phyloP scores from a whole-genome alignment of 805 yeast genomes.

The Wickerhamiella nectarea region DNA sequence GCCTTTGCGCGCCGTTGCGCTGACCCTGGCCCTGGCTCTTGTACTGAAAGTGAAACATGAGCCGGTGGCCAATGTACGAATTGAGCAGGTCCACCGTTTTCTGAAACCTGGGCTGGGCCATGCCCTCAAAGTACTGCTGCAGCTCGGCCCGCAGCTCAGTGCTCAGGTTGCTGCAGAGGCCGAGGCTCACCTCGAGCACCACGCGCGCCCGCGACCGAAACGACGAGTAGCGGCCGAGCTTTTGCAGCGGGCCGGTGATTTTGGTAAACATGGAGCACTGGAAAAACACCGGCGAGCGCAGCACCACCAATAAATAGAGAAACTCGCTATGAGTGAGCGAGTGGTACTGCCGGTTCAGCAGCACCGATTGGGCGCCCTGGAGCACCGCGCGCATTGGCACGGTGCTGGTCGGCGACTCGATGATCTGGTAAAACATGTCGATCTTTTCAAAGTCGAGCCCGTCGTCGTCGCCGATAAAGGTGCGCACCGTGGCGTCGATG shows the following conservation, averaged over 20 bases:
- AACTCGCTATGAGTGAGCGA: slow-evolving; percentile 15
- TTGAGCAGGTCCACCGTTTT: slow-evolving; percentile 54
- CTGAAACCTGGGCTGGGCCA: slow-evolving; percentile 32
- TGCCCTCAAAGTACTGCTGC: slow-evolving; percentile 42
- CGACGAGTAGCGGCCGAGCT: slow-evolving; percentile 19
- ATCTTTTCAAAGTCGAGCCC: not conserved
- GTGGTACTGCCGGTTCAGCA: slow-evolving; percentile 15
- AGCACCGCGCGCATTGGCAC: slow-evolving; percentile 21
- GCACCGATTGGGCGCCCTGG: slow-evolving; percentile 20
- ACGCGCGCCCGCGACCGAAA: slow-evolving; percentile 39
- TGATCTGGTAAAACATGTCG: slow-evolving; percentile 11
- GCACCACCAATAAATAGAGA: slow-evolving; percentile 15
- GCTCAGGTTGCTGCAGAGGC: slow-evolving; percentile 45
- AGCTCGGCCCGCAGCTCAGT: slow-evolving; percentile 30
- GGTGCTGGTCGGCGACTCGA: slow-evolving; percentile 15
- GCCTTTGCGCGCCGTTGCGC: too few species aligned
- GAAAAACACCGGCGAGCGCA: slow-evolving; percentile 19
- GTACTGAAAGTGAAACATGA: slow-evolving; percentile 31
- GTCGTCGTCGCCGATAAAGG: slow-evolving; percentile 1
- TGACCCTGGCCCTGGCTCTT: slow-evolving; percentile 14
- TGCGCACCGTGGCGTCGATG: not conserved
- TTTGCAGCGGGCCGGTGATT: slow-evolving; percentile 22
- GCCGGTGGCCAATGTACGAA: slow-evolving; percentile 63
- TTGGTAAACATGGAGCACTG: slow-evolving; percentile 23
- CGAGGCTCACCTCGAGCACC: slow-evolving; percentile 52